phyloP scores from a whole-genome alignment of 257 asterid species.

The Nicotiana attenuata region DNA sequence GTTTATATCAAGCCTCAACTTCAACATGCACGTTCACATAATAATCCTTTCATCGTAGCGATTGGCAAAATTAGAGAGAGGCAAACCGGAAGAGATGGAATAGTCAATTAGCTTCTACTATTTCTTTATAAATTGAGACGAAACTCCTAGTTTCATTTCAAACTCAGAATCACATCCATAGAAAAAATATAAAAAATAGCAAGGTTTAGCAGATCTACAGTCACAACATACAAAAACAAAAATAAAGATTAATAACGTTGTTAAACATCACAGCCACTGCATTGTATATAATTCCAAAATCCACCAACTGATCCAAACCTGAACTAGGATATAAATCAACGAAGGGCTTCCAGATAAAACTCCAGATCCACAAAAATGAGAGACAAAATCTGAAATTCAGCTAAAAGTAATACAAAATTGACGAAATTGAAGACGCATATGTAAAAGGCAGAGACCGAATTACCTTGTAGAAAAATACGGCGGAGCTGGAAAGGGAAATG shows the following conservation, averaged over 20 bases:
- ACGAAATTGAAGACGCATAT: not conserved
- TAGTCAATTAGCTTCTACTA: too few species aligned
- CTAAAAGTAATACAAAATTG: not conserved
- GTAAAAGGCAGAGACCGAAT: not conserved
- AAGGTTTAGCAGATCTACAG: not conserved
- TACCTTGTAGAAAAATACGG: not conserved
- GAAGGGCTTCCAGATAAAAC: not conserved
- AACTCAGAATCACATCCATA: not conserved
- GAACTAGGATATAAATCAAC: not conserved
- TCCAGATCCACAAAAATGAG: not conserved
- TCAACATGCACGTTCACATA: not conserved
- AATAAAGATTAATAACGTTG: not conserved
- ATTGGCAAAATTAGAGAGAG: not conserved
- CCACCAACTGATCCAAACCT: not conserved
- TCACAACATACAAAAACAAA: not conserved
- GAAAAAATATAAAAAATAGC: not conserved
- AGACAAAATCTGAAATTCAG: not conserved
- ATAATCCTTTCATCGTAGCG: not conserved
- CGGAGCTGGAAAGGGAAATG: constrained; percentile 5
- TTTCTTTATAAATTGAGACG: too few species aligned
- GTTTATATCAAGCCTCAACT: not conserved
- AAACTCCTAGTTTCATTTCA: not conserved
- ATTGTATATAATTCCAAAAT: not conserved
- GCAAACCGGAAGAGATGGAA: not conserved
- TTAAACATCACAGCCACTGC: not conserved